These are phyloP conservation scores for Xylariales sp. DNA, from an alignment of 2,329 filamentous ascomycete species.

Conservation along the genomic window DNA sequence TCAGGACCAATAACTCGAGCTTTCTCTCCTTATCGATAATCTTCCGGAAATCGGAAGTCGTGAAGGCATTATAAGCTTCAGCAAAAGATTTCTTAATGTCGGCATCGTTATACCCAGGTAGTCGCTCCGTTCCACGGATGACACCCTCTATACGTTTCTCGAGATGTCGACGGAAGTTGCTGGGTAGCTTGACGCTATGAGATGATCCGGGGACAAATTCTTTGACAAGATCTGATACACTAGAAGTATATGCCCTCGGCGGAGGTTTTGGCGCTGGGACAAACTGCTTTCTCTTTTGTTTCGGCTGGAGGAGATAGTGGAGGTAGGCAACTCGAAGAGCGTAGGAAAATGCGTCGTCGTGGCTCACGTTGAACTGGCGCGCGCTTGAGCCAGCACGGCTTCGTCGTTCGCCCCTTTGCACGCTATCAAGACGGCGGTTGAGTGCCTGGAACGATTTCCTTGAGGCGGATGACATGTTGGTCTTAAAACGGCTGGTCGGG, in stretches of 20 bases:
- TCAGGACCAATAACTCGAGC: constrained; percentile 87
- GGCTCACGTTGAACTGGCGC: constrained; percentile 45
- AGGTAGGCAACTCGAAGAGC: constrained; percentile 89
- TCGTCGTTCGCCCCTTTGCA: constrained; percentile 34
- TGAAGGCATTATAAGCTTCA: constrained; percentile 89
- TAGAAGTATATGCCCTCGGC: constrained; percentile 60
- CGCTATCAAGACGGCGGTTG: constrained; percentile 39
- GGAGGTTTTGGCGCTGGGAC: constrained; percentile 62
- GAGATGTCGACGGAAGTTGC: constrained; percentile 46
- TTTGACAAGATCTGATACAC: constrained; percentile 81
- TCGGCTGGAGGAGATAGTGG: constrained; percentile 87
- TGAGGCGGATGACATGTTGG: constrained; percentile 49
- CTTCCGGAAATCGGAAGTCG: constrained; percentile 81
- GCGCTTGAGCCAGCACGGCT: constrained; percentile 42
- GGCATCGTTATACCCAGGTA: constrained; percentile 88
- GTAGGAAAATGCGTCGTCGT: constrained; percentile 86
- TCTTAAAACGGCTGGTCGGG: no score
- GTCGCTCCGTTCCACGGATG: constrained; percentile 73
- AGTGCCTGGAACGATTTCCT: constrained; percentile 40
- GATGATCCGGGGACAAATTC: constrained; percentile 63
- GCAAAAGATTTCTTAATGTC: constrained; percentile 91
- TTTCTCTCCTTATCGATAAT: constrained; percentile 91
- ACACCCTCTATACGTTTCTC: constrained; percentile 77
- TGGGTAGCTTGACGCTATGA: constrained; percentile 51
- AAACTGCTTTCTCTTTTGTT: constrained; percentile 85